These are phyloP conservation scores for Phaeosphaeriaceae sp. DNA, from an alignment of 2,329 filamentous ascomycete genomes.

Conservation along the genomic window DNA sequence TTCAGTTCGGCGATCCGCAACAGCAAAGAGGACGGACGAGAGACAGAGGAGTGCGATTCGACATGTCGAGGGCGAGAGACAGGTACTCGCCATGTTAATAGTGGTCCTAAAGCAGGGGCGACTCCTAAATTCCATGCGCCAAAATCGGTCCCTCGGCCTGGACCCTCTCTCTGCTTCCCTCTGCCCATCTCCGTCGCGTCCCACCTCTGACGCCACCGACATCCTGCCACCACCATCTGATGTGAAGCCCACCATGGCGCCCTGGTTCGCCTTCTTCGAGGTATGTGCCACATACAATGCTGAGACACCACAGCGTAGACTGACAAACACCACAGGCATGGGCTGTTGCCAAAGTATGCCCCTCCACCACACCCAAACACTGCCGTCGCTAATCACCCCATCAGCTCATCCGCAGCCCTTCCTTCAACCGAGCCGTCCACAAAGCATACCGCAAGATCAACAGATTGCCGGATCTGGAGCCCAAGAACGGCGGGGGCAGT, in stretches of 20 bases:
- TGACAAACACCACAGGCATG: constrained; percentile 43
- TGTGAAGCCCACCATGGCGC: constrained; percentile 26
- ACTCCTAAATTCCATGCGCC: neutral
- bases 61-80: neutral
- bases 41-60: neutral
- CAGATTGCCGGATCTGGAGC: constrained; percentile 52
- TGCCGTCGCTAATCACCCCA: neutral
- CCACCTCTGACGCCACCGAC: neutral
- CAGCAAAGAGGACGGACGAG: neutral
- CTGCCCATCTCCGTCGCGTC: neutral
- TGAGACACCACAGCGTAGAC: constrained; percentile 9
- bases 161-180: neutral
- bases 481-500: constrained; percentile 53
- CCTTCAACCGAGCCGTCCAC: constrained; percentile 62
- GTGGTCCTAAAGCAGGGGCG: neutral
- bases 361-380: neutral
- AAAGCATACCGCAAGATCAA: constrained; percentile 58
- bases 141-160: neutral
- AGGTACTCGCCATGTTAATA: neutral
- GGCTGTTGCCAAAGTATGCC: constrained; percentile 46
- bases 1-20: neutral
- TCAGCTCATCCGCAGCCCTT: constrained; percentile 60
- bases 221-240: neutral
- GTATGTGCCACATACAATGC: constrained; percentile 29
- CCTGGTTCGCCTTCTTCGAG: constrained; percentile 43